A percentile compares a stretch with the other conserved stretches of the same genome.
Evolutionary conservation across 306 rosid genomes (phyloP).

Genomic region (Cicer chorassanicum): DNA sequence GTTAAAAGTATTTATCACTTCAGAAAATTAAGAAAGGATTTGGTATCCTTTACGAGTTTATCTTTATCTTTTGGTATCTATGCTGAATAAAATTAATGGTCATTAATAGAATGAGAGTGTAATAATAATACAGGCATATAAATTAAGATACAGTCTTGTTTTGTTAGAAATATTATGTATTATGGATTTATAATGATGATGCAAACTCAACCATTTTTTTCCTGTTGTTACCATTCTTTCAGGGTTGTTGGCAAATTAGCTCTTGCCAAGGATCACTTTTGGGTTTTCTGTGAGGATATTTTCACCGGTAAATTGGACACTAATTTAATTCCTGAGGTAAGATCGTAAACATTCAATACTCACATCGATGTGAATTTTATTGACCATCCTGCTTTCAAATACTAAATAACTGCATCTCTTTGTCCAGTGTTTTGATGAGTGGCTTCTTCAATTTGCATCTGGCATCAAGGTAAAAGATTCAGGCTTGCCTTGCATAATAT

Average conservation of each 20-base stretch:
- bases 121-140: neutral
- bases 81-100: neutral
- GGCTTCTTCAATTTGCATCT: constrained; percentile 80
- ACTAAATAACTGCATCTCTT: constrained; percentile 44
- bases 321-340: constrained; percentile 60
- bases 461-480: constrained; percentile 74
- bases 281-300: constrained; percentile 62
- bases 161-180: neutral
- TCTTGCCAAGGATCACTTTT: constrained; percentile 62
- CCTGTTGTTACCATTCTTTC: constrained; percentile 37
- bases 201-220: constrained; percentile 24
- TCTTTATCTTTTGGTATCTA: constrained; percentile 7
- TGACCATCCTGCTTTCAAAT: constrained; percentile 13
- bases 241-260: constrained; percentile 85
- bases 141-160: constrained; percentile 8
- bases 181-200: constrained; percentile 21
- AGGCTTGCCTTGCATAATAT: constrained; percentile 10
- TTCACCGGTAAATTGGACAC: constrained; percentile 47
- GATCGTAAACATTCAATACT: constrained; percentile 42
- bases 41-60: neutral
- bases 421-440: constrained; percentile 74
- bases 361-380: constrained; percentile 9
- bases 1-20: neutral
- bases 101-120: neutral
- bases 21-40: neutral